Conservation (phyloP, 768 basidiomycete genomes). For the Collybia nuda region DNA sequence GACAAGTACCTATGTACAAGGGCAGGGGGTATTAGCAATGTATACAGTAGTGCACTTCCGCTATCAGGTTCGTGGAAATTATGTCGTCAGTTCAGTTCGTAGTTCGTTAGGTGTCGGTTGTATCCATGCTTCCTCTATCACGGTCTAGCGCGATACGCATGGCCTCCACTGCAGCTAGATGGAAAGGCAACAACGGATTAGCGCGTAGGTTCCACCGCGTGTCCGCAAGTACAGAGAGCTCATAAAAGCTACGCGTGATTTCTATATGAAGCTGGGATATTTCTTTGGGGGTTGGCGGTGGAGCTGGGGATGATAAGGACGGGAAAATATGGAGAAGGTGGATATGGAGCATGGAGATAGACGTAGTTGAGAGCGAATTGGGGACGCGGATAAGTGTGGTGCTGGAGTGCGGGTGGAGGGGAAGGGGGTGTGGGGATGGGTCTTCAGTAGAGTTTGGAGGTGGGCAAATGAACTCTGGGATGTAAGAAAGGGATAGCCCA, state of each 20-base stretch:
- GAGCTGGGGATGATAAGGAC: slow-evolving; percentile 15
- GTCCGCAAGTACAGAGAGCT: slow-evolving; percentile 61
- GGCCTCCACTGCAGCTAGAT: slow-evolving; percentile 69
- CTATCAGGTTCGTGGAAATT: too few species aligned
- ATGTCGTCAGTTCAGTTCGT: too few species aligned
- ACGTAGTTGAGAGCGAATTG: slow-evolving; percentile 35
- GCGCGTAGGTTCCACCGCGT: slow-evolving; percentile 47
- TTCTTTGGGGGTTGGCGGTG: slow-evolving; percentile 35
- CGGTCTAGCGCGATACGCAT: slow-evolving; percentile 49
- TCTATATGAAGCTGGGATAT: slow-evolving; percentile 42
- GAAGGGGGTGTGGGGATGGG: slow-evolving; percentile 29
- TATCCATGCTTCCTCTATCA: slow-evolving; percentile 16
- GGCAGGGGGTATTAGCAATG: too few species aligned
- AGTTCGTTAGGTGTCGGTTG: too few species aligned
- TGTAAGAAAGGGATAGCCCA: slow-evolving; percentile 31
- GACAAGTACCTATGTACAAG: too few species aligned
- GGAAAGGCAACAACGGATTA: slow-evolving; percentile 64
- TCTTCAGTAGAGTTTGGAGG: neutral
- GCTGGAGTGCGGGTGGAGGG: slow-evolving; percentile 55
- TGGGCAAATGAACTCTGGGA: slow-evolving; percentile 28
- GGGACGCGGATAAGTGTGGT: slow-evolving; percentile 61
- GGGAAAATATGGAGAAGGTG: slow-evolving; percentile 48
- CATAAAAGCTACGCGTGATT: slow-evolving; percentile 67
- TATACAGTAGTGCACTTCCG: too few species aligned
- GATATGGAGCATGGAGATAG: slow-evolving; percentile 56